Percentiles rank a stretch among this genome's conserved stretches.
Conservation (phyloP, 805 yeast species). For the Aciculoconidium aculeatum region DNA sequence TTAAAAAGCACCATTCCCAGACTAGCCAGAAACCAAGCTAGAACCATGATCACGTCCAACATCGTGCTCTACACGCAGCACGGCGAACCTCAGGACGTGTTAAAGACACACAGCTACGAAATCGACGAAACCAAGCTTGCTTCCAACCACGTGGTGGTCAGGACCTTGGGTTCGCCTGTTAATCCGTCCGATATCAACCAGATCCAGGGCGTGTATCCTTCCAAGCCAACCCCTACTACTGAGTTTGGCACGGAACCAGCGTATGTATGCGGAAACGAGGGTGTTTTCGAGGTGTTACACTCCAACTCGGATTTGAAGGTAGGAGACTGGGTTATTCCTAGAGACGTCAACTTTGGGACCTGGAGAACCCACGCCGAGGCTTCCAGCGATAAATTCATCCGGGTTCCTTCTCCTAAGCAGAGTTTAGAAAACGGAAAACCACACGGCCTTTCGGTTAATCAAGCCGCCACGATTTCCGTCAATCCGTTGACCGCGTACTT, state of each 20-base stretch:
- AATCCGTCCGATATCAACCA: constrained; percentile 44
- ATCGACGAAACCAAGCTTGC: constrained; percentile 42
- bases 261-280: constrained; percentile 93
- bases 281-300: constrained; percentile 77
- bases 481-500: constrained; percentile 92
- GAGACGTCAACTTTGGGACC: constrained; percentile 77
- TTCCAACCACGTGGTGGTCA: constrained; percentile 27
- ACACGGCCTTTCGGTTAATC: constrained; percentile 33
- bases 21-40: constrained; percentile 3
- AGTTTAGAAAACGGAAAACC: constrained; percentile 31
- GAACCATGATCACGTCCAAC: constrained; percentile 45
- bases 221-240: constrained; percentile 43
- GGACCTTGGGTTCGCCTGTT: constrained; percentile 36
- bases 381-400: constrained; percentile 45
- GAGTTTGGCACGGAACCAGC: constrained; percentile 60
- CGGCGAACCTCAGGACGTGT: constrained; percentile 59
- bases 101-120: constrained; percentile 46
- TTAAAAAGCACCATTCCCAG: constrained; percentile 2
- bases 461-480: constrained; percentile 87
- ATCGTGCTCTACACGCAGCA: constrained; percentile 64
- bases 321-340: constrained; percentile 90
- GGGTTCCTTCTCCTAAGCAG: constrained; percentile 49
- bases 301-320: constrained; percentile 50
- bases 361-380: constrained; percentile 82
- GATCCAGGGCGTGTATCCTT: constrained; percentile 42